A percentile compares a stretch with the other conserved stretches of the same genome.
phyloP scores from a whole-genome alignment of 73 alveolate species.

The Symbiodinium natans region DNA sequence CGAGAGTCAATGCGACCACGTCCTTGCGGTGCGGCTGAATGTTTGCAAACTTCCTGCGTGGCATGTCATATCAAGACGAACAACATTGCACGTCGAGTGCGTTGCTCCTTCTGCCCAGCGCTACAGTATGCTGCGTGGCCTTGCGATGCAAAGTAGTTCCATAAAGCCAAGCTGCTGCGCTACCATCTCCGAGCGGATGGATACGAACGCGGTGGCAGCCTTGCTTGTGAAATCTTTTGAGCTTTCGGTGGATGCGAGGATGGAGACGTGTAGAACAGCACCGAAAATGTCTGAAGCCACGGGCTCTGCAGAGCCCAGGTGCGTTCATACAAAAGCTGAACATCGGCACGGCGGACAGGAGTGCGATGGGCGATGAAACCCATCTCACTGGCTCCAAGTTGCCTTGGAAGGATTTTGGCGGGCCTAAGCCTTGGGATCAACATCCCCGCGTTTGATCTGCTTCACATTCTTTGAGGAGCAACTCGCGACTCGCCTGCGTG shows the following conservation, averaged over 20 bases:
- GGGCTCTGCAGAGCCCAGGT: neutral
- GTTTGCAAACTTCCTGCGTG: neutral
- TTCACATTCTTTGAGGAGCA: too few species aligned
- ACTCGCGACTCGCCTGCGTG: neutral
- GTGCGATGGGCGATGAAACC: constrained; percentile 17
- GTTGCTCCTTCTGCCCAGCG: too few species aligned
- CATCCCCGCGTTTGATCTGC: too few species aligned
- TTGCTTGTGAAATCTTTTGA: too few species aligned
- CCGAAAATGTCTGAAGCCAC: neutral
- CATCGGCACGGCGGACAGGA: constrained; percentile 80
- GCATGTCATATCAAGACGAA: neutral
- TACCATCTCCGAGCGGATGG: constrained; percentile 88
- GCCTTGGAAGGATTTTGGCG: too few species aligned
- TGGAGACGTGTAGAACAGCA: too few species aligned
- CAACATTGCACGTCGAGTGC: too few species aligned
- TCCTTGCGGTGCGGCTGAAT: constrained; percentile 7
- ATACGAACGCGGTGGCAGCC: constrained; percentile 82
- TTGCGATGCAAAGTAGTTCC: too few species aligned
- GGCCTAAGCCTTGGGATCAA: too few species aligned
- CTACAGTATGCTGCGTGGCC: too few species aligned
- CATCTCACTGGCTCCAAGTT: constrained; percentile 24
- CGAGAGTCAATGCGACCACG: neutral
- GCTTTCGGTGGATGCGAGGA: neutral
- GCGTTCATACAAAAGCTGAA: constrained; percentile 63
- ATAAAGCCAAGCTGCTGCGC: neutral